These are phyloP conservation scores for Cylindrotheca fusiformis DNA, from an alignment of 108 stramenopile species.

Conservation along the genomic window DNA sequence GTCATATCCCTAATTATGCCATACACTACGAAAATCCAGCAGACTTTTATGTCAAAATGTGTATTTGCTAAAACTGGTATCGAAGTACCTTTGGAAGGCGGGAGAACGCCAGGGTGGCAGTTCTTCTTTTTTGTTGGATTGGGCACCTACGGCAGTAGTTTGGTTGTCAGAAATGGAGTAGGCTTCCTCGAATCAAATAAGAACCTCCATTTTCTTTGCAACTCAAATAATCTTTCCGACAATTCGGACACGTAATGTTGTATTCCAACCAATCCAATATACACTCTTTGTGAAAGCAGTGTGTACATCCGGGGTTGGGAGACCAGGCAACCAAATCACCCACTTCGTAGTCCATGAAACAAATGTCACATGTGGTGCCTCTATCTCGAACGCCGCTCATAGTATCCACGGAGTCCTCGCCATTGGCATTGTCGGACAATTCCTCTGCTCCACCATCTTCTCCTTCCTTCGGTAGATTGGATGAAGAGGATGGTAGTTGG, in stretches of 20 bases:
- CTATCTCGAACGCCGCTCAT: slow-evolving; percentile 18
- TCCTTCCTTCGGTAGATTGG: not conserved
- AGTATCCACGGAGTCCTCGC: too few relatives aligned
- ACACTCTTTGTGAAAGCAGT: slow-evolving; percentile 55
- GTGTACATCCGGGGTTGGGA: slow-evolving; percentile 31
- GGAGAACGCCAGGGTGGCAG: too few relatives aligned
- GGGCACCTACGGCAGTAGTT: not conserved
- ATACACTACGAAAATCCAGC: too few relatives aligned
- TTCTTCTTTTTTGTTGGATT: not conserved
- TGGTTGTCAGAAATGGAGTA: not conserved
- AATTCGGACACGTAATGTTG: slow-evolving; percentile 44
- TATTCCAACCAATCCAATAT: slow-evolving; percentile 49
- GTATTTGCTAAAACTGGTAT: too few relatives aligned
- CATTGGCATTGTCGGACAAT: too few relatives aligned
- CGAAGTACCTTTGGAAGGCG: too few relatives aligned
- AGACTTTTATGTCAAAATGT: too few relatives aligned
- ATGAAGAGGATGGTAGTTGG: too few relatives aligned
- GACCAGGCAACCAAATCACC: slow-evolving; percentile 52
- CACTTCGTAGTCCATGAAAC: slow-evolving; percentile 42
- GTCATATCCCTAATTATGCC: too few relatives aligned
- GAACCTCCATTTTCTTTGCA: not conserved
- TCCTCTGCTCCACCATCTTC: not conserved
- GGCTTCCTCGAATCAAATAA: not conserved
- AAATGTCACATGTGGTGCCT: slow-evolving; percentile 47
- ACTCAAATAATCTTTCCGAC: slow-evolving; percentile 42